These are phyloP conservation scores for Mortierella sp. DNA, from an alignment of 371 early-diverging fungal species.

Conservation along the genomic window DNA sequence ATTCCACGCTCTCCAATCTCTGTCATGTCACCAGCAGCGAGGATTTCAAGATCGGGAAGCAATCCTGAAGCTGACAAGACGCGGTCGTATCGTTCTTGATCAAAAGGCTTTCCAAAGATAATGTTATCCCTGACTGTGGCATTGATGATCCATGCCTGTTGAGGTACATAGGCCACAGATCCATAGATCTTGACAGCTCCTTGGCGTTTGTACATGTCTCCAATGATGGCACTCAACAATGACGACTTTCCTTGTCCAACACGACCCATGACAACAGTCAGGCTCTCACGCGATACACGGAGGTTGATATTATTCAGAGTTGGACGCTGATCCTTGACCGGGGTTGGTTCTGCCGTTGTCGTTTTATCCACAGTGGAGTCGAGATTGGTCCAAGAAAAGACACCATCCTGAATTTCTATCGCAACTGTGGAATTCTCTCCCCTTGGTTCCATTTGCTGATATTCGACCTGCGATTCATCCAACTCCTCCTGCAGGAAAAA, in stretches of 20 bases:
- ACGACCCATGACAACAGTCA: constrained; percentile 43
- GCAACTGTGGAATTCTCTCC: constrained; percentile 1
- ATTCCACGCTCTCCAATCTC: constrained; percentile 83
- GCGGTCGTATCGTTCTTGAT: constrained; percentile 59
- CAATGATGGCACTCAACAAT: constrained; percentile 48
- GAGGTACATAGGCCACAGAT: constrained; percentile 61
- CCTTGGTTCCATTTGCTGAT: background rate
- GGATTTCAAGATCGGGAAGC: constrained; percentile 70
- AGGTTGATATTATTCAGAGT: constrained; percentile 75
- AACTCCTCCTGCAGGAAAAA: constrained; percentile 47
- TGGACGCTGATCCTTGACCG: constrained; percentile 3
- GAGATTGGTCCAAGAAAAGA: constrained; percentile 29
- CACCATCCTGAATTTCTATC: constrained; percentile 26
- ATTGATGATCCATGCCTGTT: constrained; percentile 56
- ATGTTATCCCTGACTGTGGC: constrained; percentile 73
- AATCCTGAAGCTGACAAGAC: constrained; percentile 60
- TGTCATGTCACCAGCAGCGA: constrained; percentile 70
- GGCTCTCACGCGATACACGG: constrained; percentile 46
- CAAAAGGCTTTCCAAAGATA: constrained; percentile 66
- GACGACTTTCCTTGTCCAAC: constrained; percentile 56
- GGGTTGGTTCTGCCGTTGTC: background rate
- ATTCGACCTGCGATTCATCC: constrained; percentile 57
- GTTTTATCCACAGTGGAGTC: background rate
- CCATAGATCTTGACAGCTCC: constrained; percentile 41
- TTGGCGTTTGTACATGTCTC: constrained; percentile 47